phyloP scores from a whole-genome alignment of 306 rosid genomes.

The Castanea crenata region DNA sequence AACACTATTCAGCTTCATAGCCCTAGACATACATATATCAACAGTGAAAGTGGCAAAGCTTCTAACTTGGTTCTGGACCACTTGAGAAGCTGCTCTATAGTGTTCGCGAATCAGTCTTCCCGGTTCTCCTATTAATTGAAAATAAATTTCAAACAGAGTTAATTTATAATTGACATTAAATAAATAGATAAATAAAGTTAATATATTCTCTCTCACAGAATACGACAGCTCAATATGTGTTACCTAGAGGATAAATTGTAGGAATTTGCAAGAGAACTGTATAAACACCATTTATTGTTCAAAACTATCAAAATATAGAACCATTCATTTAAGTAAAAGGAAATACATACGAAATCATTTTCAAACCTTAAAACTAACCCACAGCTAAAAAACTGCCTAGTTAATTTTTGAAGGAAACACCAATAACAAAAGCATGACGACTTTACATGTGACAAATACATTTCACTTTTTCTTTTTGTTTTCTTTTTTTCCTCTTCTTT shows the following conservation, averaged over 20 bases:
- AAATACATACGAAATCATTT: neutral
- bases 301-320: neutral
- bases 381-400: neutral
- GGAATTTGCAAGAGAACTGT: neutral
- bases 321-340: neutral
- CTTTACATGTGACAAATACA: neutral
- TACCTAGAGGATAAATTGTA: neutral
- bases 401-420: neutral
- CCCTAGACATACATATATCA: conserved; percentile 63
- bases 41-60: conserved; percentile 66
- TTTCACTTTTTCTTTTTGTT: neutral
- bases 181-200: too few species aligned
- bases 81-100: conserved; percentile 95
- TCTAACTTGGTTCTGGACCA: conserved; percentile 98
- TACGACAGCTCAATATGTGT: neutral
- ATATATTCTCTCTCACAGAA: neutral
- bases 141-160: conserved; percentile 16
- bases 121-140: conserved; percentile 72
- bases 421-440: neutral
- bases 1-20: conserved; percentile 35
- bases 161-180: conserved; percentile 12
- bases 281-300: neutral
- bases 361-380: neutral
- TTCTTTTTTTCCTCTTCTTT: neutral
- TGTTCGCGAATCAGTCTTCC: conserved; percentile 94